Evolutionary conservation across 306 rosid genomes (phyloP), one percentile per base, ranked within the genome.

Genomic region (Gynostemma pentaphyllum): DNA sequence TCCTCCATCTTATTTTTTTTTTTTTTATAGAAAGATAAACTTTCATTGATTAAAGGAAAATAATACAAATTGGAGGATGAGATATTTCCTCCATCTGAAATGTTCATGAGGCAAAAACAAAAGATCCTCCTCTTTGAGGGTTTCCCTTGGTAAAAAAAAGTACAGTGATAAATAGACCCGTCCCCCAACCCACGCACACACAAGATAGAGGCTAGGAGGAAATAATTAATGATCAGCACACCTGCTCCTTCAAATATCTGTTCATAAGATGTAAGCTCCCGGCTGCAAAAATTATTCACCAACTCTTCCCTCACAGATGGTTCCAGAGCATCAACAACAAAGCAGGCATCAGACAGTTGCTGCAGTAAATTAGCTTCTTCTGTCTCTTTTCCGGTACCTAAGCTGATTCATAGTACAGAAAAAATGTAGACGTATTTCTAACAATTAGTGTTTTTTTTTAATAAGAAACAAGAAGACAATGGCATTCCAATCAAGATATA

Each of bases 211-310:
- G 34, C 3, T 32, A 37, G 24, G 21, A 21, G 3, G 30, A 16
- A 59, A 44, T 46, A 45, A 51, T 42, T 66, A 59, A 49, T 21
- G 62, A 52, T 53, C 69, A 18, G 78, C 88, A 70, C 44, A 92
- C 99, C 99, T 56, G 99, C 90, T 86, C 97, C 99, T 81, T 92
- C 99, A 84, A 92, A 92, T 72, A 92, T 92, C 71, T 92, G 99
- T 72, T 92, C 97, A 54, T 92, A 88, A 2, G 99, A 88, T 48
- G 97, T 92, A 62, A 92, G 95, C 76, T 92, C 99, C 76, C 97
- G 76, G 74, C 79, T 86, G 78, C 97, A 92, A 73, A 92, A 92
- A 75, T 84, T 88, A 68, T 92, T 92, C 66, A 92, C 99, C 78
- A 92, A 75, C 76, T 92, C 99, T 81, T 92, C 99, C 77, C 88